Base-by-base conservation (phyloP, 768 basidiomycete species). In the Hypholoma sublateritium region DNA sequence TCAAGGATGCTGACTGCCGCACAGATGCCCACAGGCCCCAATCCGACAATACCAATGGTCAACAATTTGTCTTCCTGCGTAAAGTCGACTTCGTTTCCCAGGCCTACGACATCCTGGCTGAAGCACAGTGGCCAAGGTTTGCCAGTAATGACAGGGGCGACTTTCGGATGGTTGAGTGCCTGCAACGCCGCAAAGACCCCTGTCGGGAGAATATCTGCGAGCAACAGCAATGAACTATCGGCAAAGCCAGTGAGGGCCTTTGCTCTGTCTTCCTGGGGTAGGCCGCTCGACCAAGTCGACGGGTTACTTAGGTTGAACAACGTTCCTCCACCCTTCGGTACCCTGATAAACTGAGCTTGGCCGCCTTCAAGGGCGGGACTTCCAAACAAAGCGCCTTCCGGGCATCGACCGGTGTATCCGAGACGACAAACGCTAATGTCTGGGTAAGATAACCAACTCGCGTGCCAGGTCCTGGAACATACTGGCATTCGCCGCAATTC, bases 401-500 rank as follows among this genome's bases (percentile, higher is more conserved):
- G 72, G 67, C 91, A 91, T 49, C 90, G 80, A 36, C 79, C 85
- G 6, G 88, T 90, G 66, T 85, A 89, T 16, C 91, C 91, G 21
- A 88, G 63, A 2, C 86, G 83, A 64, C 89, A 92, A 47, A 83
- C 81, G 49, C 91, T 93, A 52, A 16, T 39, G 24, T 24, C 36
- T 39, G 36, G 28, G 32, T 39, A 11, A 36, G 58, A 25, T 25
- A 13, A 14, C 36, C 28, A 8, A n/a, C 11, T n/a, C 43, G 21
- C 13, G n/a, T 5, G 22, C 12, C 16, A 19, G 48, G 11, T 7
- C 5, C 21, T 35, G 32, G 19, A 9, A 78, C 85, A 65, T 58
- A 93, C 90, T 86, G 82, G 80, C 91, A 93, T 66, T 92, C 89
- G n/a, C 86, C 87, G 61, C 91, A 93, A 48, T 83, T 89, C n/a